These are phyloP conservation scores for Jamesozyma piceae DNA, from an alignment of 805 yeast species.

Conservation along the genomic window DNA sequence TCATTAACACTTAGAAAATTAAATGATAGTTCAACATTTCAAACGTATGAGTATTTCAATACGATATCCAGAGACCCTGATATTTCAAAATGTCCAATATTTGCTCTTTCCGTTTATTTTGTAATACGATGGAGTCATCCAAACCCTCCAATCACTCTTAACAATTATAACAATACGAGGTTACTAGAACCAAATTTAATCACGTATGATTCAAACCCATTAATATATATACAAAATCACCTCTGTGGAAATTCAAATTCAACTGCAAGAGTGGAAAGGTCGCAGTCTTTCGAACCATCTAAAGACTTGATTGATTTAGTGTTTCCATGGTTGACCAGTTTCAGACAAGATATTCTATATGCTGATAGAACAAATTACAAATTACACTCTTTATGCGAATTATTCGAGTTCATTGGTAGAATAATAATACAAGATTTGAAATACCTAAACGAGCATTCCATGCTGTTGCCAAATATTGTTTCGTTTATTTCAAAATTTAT, in stretches of 20 bases:
- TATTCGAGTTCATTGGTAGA: conserved; percentile 27
- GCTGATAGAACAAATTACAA: conserved; percentile 28
- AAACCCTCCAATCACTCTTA: conserved; percentile 18
- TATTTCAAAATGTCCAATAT: conserved; percentile 28
- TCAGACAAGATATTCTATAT: conserved; percentile 21
- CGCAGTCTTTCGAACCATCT: conserved; percentile 18
- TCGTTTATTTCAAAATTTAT: conserved; percentile 22
- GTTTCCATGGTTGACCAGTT: conserved; percentile 27
- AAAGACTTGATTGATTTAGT: conserved; percentile 17
- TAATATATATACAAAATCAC: conserved; percentile 5
- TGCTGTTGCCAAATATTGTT: conserved; percentile 22
- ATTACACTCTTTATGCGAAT: conserved; percentile 25
- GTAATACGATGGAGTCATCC: conserved; percentile 26
- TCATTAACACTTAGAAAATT: conserved; percentile 28
- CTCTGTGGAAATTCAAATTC: conserved; percentile 6
- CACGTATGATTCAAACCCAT: conserved; percentile 7
- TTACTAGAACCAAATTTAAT: conserved; percentile 18
- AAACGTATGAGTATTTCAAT: conserved; percentile 27
- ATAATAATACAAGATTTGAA: conserved; percentile 26
- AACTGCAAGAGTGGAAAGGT: conserved; percentile 10
- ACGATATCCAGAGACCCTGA: conserved; percentile 27
- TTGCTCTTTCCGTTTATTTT: conserved; percentile 27
- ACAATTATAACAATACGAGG: conserved; percentile 16
- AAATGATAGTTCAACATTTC: conserved; percentile 14
- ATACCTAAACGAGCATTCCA: conserved; percentile 18